Percentiles rank a stretch among this genome's conserved stretches.
Conservation (phyloP, 306 rosid genomes). For the Vigna reflexopilosa region DNA sequence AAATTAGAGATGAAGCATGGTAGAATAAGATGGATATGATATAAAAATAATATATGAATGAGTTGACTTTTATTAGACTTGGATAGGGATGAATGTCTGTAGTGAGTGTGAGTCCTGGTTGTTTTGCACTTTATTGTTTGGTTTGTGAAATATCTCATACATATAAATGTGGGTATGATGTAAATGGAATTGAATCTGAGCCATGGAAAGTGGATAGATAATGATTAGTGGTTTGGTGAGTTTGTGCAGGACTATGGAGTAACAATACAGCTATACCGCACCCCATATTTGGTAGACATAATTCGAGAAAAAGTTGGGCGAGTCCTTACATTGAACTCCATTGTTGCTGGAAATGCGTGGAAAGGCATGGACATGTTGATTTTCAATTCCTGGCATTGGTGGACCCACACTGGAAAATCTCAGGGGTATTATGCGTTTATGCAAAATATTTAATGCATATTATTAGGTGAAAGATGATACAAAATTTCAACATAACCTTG, state of each 20-base stretch:
- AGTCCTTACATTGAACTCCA: constrained; percentile 77
- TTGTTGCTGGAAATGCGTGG: constrained; percentile 78
- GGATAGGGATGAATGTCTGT: neutral
- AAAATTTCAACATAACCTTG: constrained; percentile 2
- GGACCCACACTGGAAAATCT: constrained; percentile 84
- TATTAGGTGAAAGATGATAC: neutral
- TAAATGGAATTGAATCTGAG: constrained; percentile 8
- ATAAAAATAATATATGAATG: neutral
- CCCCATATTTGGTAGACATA: constrained; percentile 87
- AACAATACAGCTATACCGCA: constrained; percentile 66
- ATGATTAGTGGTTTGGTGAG: constrained; percentile 27
- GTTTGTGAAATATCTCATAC: neutral
- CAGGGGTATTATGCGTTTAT: constrained; percentile 72
- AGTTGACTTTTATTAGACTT: neutral
- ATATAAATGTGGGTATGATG: neutral
- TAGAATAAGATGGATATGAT: neutral
- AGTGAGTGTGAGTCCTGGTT: constrained; percentile 19
- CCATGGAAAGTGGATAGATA: constrained; percentile 34
- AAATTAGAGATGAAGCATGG: neutral
- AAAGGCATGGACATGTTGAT: constrained; percentile 79
- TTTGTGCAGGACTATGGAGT: constrained; percentile 77
- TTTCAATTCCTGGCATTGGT: constrained; percentile 99
- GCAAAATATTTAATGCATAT: neutral
- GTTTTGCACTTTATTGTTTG: constrained; percentile 35
- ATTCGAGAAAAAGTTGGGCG: constrained; percentile 64